Evolutionary conservation across 768 basidiomycete species (phyloP).

Genomic region (Phanerochaete carnosa): DNA sequence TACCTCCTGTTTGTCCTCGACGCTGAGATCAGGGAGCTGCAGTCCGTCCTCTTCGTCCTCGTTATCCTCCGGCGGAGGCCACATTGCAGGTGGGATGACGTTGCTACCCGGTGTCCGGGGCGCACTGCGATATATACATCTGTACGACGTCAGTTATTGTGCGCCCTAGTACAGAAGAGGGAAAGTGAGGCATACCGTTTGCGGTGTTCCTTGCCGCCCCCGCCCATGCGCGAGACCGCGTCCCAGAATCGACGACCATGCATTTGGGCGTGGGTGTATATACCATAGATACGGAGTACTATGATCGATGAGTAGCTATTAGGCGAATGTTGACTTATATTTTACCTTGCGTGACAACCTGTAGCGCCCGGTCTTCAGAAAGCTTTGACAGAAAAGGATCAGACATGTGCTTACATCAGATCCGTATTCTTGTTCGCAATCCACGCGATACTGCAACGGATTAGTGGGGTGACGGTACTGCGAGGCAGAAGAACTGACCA

Average conservation of each 20-base stretch:
- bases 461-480: background rate
- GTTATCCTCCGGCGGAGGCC: constrained; percentile 36
- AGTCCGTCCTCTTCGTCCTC: background rate
- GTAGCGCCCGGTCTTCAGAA: background rate
- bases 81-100: constrained; percentile 48
- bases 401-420: constrained; percentile 14
- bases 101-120: constrained; percentile 34
- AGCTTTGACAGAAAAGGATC: background rate
- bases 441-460: constrained; percentile 21
- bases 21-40: constrained; percentile 31
- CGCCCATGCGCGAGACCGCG: constrained; percentile 35
- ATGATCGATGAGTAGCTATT: background rate
- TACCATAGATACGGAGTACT: constrained; percentile 49
- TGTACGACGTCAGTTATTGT: constrained; percentile 16
- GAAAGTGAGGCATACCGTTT: constrained; percentile 34
- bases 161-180: background rate
- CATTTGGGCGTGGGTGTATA: constrained; percentile 47
- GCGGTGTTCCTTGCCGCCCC: constrained; percentile 49
- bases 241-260: constrained; percentile 42
- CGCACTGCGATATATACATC: constrained; percentile 42
- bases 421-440: constrained; percentile 22
- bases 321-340: background rate
- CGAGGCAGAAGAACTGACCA: constrained; percentile 12
- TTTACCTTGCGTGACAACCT: background rate
- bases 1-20: constrained; percentile 49